A percentile compares a stretch with the other conserved stretches of the same genome.
Conservation (phyloP, 305 asterid genomes). For the Caryopteris hybrid region DNA sequence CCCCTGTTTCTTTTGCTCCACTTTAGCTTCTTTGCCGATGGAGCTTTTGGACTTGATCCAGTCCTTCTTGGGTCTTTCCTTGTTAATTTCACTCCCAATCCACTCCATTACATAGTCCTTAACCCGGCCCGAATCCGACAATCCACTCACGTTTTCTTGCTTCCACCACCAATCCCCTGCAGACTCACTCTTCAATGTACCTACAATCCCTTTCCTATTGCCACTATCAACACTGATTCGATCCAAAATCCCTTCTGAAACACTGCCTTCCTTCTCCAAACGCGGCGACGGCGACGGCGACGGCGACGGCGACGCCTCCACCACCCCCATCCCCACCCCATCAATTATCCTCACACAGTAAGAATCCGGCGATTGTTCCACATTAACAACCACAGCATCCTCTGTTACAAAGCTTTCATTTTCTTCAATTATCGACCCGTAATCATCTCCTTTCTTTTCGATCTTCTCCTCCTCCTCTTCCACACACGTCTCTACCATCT, state of each 20-base stretch:
- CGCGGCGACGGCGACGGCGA: conserved; percentile 48
- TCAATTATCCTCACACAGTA: conserved; percentile 42
- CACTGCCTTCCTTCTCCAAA: conserved; percentile 46
- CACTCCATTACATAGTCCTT: conserved; percentile 95
- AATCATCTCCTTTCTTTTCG: conserved; percentile 51
- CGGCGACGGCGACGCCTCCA: conserved; percentile 14
- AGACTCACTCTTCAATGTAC: conserved; percentile 47
- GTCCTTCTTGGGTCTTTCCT: conserved; percentile 78
- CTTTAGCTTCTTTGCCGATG: conserved; percentile 21
- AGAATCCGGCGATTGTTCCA: conserved; percentile 59
- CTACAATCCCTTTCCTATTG: conserved; percentile 30
- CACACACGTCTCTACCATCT: conserved; percentile 26
- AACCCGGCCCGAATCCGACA: conserved; percentile 73
- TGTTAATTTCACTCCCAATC: conserved; percentile 85
- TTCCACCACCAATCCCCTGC: conserved; percentile 98
- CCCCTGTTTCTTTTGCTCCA: conserved; percentile 49
- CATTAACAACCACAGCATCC: conserved; percentile 60
- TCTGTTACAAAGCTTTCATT: conserved; percentile 51
- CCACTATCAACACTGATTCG: conserved; percentile 65
- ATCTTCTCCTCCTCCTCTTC: conserved; percentile 32
- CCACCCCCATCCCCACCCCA: conserved; percentile 28
- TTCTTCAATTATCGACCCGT: conserved; percentile 58
- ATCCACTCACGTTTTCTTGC: conserved; percentile 58
- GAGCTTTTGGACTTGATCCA: conserved; percentile 48
- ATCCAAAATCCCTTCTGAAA: conserved; percentile 56